A percentile compares a stretch with the other conserved stretches of the same genome.
Conservation (phyloP, 768 basidiomycete species). For the Phaffia tasmanica region DNA sequence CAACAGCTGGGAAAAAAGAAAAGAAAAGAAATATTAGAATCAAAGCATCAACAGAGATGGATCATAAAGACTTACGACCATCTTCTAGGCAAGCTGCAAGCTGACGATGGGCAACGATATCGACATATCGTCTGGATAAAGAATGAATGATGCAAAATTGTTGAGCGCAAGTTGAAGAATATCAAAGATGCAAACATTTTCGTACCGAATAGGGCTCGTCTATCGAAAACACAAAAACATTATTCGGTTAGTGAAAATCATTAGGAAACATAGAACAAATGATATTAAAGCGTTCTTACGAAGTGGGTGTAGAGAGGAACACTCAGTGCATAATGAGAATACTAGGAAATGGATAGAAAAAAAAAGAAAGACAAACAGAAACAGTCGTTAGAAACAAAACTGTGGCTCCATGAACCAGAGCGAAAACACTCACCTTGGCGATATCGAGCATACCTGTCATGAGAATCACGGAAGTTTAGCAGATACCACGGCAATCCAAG, state of each 20-base stretch:
- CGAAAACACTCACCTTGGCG: conserved; percentile 51
- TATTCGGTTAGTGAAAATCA: conserved; percentile 40
- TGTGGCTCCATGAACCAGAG: background rate
- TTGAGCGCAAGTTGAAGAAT: background rate
- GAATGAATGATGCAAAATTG: background rate
- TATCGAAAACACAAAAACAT: conserved; percentile 22
- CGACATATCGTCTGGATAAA: conserved; percentile 59
- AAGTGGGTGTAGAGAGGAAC: conserved; percentile 69
- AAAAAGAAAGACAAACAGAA: background rate
- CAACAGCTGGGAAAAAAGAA: conserved; percentile 41
- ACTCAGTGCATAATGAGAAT: conserved; percentile 81
- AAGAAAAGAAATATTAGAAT: background rate
- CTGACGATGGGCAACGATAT: conserved; percentile 91
- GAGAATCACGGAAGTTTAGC: no score
- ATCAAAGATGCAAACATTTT: no score
- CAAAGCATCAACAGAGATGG: background rate
- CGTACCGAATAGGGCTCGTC: conserved; percentile 50
- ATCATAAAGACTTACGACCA: conserved; percentile 42
- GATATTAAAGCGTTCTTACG: conserved; percentile 26
- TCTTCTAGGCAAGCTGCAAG: conserved; percentile 75
- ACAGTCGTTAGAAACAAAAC: background rate
- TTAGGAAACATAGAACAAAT: conserved; percentile 56
- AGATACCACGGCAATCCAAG: no score
- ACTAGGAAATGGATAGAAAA: conserved; percentile 36
- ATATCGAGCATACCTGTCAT: conserved; percentile 84